Evolutionary conservation across 169 alveolate genomes (phyloP).

Genomic region (Plasmodium gallinaceum): DNA sequence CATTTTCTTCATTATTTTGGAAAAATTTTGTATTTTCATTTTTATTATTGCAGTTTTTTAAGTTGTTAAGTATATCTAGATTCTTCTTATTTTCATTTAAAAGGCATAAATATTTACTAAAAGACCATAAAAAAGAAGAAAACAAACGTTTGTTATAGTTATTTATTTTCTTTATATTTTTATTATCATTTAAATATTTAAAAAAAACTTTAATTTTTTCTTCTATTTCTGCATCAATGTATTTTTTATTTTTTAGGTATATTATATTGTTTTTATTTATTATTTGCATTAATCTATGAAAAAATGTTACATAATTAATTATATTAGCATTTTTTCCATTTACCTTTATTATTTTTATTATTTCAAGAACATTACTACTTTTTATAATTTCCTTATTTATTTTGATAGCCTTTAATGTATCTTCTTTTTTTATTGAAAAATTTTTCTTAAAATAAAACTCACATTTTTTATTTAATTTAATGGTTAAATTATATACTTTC

Average conservation of each 20-base stretch:
- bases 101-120: conserved; percentile 42
- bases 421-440: conserved; percentile 17
- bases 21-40: neutral
- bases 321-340: conserved; percentile 42
- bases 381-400: conserved; percentile 69
- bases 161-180: conserved; percentile 14
- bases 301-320: conserved; percentile 59
- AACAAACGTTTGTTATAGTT: conserved; percentile 64
- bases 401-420: conserved; percentile 19
- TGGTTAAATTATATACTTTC: conserved; percentile 4
- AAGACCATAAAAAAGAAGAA: conserved; percentile 76
- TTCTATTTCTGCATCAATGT: conserved; percentile 60
- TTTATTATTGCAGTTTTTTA: neutral
- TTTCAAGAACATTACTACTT: conserved; percentile 29
- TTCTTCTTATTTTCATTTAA: conserved; percentile 4
- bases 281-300: conserved; percentile 68
- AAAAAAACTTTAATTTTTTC: conserved; percentile 37
- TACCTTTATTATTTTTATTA: conserved; percentile 52
- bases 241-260: conserved; percentile 34
- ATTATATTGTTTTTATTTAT: conserved; percentile 12
- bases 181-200: conserved; percentile 34
- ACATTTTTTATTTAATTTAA: neutral
- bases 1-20: neutral
- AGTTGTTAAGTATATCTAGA: neutral
- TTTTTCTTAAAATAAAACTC: neutral